These are phyloP conservation scores for Paramecium caudatum DNA, from an alignment of 73 alveolate genomes.

Conservation along the genomic window DNA sequence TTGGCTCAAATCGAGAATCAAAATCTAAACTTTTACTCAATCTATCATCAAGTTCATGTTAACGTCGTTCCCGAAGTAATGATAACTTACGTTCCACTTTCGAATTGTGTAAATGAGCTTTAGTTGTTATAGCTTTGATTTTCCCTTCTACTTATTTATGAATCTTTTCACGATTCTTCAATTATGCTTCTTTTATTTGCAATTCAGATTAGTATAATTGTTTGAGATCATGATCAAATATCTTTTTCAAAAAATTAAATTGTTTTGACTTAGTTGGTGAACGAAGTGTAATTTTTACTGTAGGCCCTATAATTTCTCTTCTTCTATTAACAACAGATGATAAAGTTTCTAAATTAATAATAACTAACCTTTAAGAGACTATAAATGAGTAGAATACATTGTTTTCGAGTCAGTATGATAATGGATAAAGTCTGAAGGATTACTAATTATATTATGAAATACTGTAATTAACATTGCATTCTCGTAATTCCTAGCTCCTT, in stretches of 20 bases:
- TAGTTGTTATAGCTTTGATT: neutral
- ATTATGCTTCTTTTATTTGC: slow-evolving; percentile 6
- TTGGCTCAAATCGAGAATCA: slow-evolving; percentile 25
- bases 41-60: slow-evolving; percentile 55
- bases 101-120: neutral
- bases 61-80: neutral
- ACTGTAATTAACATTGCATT: slow-evolving; percentile 2
- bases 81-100: neutral
- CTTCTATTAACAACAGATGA: neutral
- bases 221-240: slow-evolving; percentile 42
- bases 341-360: neutral
- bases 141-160: neutral
- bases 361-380: neutral
- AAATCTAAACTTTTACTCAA: slow-evolving; percentile 20
- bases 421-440: neutral
- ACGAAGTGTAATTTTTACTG: neutral
- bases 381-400: neutral
- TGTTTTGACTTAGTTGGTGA: neutral
- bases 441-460: neutral
- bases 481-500: neutral
- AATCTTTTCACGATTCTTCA: neutral
- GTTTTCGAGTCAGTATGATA: neutral
- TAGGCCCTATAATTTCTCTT: slow-evolving; percentile 30
- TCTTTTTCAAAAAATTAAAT: neutral
- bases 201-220: slow-evolving; percentile 31